phyloP scores from a whole-genome alignment of 371 early-diverging fungal genomes.

The Rhizopus sp. region DNA sequence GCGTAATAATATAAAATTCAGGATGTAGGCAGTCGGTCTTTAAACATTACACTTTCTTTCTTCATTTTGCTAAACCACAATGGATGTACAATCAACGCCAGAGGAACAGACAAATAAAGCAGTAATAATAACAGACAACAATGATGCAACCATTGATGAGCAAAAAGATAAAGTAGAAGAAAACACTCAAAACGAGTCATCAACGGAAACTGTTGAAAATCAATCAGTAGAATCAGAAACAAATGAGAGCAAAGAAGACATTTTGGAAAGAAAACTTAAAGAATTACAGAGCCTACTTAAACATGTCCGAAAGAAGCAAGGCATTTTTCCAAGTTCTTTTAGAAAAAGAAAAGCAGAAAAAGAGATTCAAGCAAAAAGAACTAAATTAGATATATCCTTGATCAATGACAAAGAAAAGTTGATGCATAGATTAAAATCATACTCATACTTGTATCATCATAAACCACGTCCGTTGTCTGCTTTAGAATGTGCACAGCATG shows the following conservation, averaged over 20 bases:
- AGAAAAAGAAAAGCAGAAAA: neutral
- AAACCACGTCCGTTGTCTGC: slow-evolving; percentile 16
- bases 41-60: too few species aligned
- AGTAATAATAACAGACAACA: neutral
- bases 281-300: neutral
- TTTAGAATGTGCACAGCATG: slow-evolving; percentile 18
- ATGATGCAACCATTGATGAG: neutral
- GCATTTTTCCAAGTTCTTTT: neutral
- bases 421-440: slow-evolving; percentile 17
- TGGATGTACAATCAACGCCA: neutral
- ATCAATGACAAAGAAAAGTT: slow-evolving; percentile 5
- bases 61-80: too few species aligned
- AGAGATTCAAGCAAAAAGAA: neutral
- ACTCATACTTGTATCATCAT: slow-evolving; percentile 3
- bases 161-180: neutral
- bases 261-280: neutral
- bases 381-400: neutral
- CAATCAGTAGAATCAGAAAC: too few species aligned
- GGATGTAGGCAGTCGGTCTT: too few species aligned
- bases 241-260: neutral
- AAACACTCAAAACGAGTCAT: neutral
- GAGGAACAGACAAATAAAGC: neutral
- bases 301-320: neutral
- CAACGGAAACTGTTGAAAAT: too few species aligned
- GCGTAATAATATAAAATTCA: too few species aligned